These are phyloP conservation scores for Casuarina equisetifolia DNA, from an alignment of 306 rosid genomes.

Conservation along the genomic window DNA sequence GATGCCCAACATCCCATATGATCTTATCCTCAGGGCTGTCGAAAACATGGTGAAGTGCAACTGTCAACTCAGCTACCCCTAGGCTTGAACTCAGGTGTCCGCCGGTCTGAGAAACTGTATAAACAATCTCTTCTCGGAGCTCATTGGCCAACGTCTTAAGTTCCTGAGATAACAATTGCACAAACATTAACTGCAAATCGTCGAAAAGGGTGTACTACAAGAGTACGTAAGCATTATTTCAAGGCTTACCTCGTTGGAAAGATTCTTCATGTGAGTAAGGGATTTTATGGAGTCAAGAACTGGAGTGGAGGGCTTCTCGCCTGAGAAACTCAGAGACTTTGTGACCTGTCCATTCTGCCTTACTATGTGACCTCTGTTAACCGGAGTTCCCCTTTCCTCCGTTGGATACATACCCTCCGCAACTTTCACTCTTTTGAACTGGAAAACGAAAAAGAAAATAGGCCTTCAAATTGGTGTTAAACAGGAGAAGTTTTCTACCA, in stretches of 20 bases:
- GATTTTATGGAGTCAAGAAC: slow-evolving; percentile 55
- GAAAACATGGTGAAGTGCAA: slow-evolving; percentile 69
- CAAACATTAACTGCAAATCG: neutral
- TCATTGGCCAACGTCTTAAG: slow-evolving; percentile 51
- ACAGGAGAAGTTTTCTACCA: too few species aligned
- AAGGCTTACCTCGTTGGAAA: slow-evolving; percentile 35
- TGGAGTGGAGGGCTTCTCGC: slow-evolving; percentile 63
- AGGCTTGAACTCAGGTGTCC: slow-evolving; percentile 73
- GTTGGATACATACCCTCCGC: slow-evolving; percentile 8
- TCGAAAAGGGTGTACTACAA: neutral
- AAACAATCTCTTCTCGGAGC: slow-evolving; percentile 56
- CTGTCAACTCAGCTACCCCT: slow-evolving; percentile 63
- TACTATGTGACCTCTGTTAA: neutral
- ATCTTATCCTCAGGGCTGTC: slow-evolving; percentile 62
- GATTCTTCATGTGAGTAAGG: slow-evolving; percentile 64
- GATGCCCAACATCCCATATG: slow-evolving; percentile 80
- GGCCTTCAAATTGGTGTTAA: neutral
- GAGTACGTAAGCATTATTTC: neutral
- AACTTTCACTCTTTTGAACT: slow-evolving; percentile 32
- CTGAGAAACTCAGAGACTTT: slow-evolving; percentile 45
- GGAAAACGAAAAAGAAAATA: slow-evolving; percentile 14
- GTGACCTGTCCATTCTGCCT: slow-evolving; percentile 1
- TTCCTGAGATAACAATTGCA: slow-evolving; percentile 31
- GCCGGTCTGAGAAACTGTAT: slow-evolving; percentile 46
- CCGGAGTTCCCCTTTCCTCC: slow-evolving; percentile 14